Evolutionary conservation across 495 filamentous ascomycete species (phyloP).

Genomic region (Trichocladium antarcticum): DNA sequence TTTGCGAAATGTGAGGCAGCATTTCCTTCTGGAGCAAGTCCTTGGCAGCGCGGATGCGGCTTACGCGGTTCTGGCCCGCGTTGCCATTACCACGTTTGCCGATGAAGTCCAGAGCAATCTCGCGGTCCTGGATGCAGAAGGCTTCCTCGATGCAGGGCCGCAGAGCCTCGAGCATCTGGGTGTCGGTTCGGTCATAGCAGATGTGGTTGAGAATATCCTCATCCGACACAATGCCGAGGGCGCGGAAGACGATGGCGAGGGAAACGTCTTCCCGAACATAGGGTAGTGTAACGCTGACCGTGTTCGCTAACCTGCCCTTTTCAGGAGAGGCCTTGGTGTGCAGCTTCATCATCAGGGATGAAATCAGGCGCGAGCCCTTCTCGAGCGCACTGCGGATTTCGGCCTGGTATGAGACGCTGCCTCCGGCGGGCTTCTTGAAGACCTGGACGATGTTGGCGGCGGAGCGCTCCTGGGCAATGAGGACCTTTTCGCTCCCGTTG

Average conservation of each 20-base stretch:
- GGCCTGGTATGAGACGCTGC: slow-evolving; percentile 79
- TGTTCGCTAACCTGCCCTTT: slow-evolving; percentile 71
- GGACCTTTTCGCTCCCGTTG: slow-evolving; percentile 97
- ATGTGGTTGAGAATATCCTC: slow-evolving; percentile 97
- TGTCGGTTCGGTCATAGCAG: slow-evolving; percentile 90
- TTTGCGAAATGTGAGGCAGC: slow-evolving; percentile 90
- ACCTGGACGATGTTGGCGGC: slow-evolving; percentile 98
- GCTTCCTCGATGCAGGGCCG: slow-evolving; percentile 95
- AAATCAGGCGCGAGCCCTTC: slow-evolving; percentile 88
- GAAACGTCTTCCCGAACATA: slow-evolving; percentile 92
- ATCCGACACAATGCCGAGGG: slow-evolving; percentile 90
- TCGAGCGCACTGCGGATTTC: slow-evolving; percentile 95
- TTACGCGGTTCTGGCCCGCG: slow-evolving; percentile 59
- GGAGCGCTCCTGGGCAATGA: slow-evolving; percentile 94
- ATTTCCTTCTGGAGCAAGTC: slow-evolving; percentile 96
- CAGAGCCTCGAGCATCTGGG: slow-evolving; percentile 92
- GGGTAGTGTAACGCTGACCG: slow-evolving; percentile 76
- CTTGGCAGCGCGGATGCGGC: slow-evolving; percentile 78
- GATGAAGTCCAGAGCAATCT: slow-evolving; percentile 92
- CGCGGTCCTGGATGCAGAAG: slow-evolving; percentile 88
- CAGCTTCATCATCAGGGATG: slow-evolving; percentile 77
- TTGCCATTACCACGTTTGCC: slow-evolving; percentile 70
- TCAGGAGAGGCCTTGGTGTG: slow-evolving; percentile 69
- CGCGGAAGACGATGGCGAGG: slow-evolving; percentile 88
- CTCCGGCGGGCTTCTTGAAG: slow-evolving; percentile 88